Evolutionary conservation across 1,139 yeast genomes (phyloP).

Genomic region (Pneumocystis sp.): DNA sequence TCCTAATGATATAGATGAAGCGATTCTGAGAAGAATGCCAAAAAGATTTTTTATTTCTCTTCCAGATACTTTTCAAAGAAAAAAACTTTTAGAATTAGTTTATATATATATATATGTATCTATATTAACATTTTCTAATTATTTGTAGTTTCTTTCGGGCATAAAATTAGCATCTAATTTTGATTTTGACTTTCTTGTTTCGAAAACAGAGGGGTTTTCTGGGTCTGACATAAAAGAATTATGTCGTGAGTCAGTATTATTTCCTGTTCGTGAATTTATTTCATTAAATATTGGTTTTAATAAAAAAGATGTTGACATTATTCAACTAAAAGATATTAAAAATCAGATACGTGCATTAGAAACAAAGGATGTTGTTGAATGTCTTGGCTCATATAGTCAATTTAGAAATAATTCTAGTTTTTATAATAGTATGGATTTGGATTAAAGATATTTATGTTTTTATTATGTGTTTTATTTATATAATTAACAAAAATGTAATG

Average conservation of each 20-base stretch:
- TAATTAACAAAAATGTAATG: neutral
- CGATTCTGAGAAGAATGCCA: constrained; percentile 85
- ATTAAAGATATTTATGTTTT: neutral
- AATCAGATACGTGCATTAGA: neutral
- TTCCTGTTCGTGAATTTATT: constrained; percentile 76
- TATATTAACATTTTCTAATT: neutral
- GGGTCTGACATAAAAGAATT: constrained; percentile 87
- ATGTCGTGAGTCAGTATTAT: constrained; percentile 85
- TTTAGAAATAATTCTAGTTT: neutral
- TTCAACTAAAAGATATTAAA: neutral
- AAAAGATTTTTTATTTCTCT: constrained; percentile 68
- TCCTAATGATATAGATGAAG: constrained; percentile 79
- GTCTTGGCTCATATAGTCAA: neutral
- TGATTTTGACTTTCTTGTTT: constrained; percentile 46
- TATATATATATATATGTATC: constrained; percentile 10
- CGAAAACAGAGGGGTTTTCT: constrained; percentile 57
- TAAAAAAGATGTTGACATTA: neutral
- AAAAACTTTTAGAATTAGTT: constrained; percentile 50
- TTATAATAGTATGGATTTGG: neutral
- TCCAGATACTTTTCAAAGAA: constrained; percentile 58
- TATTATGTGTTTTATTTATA: neutral
- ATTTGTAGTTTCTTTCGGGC: constrained; percentile 31
- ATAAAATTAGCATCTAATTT: constrained; percentile 49
- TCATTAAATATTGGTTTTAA: neutral
- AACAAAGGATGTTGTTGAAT: neutral